Evolutionary conservation across 2,329 filamentous ascomycete species (phyloP).

Genomic region (Xenoacremonium recifei): DNA sequence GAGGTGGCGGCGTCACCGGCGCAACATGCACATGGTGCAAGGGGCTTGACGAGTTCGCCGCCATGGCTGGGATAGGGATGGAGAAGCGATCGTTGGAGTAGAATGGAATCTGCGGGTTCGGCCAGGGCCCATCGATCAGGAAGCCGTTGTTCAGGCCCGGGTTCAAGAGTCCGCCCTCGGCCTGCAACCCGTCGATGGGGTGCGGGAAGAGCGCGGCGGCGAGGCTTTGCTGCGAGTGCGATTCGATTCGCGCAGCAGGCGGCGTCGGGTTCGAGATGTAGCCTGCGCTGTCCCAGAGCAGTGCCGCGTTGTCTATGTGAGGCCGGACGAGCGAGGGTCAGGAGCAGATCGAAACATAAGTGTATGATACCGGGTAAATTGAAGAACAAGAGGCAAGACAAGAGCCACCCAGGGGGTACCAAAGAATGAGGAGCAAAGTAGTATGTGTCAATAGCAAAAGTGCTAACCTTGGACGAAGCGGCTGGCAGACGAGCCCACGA

Average conservation of each 20-base stretch:
- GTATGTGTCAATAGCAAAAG: neutral
- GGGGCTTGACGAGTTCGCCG: no score
- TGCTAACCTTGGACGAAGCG: conserved; percentile 27
- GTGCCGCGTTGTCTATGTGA: conserved; percentile 20
- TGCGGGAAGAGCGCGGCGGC: conserved; percentile 12
- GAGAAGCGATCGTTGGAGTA: no score
- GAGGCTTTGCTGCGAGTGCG: conserved; percentile 5
- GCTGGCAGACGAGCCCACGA: conserved; percentile 21
- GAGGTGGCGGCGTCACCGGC: no score
- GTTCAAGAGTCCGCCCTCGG: neutral
- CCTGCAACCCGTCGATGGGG: conserved; percentile 9
- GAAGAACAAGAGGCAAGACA: no score
- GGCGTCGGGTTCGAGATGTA: conserved; percentile 18
- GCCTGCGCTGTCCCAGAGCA: conserved; percentile 17
- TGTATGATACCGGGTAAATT: neutral
- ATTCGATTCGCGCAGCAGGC: conserved; percentile 22
- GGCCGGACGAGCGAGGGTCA: conserved; percentile 1
- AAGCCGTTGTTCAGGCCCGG: no score
- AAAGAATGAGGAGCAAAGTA: neutral
- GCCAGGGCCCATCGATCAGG: conserved; percentile 4
- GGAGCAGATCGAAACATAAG: conserved; percentile 1
- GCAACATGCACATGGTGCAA: no score
- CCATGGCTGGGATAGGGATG: no score
- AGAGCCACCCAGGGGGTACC: no score
- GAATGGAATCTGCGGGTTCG: neutral